Conservation (phyloP, 192 early-diverging fungal genomes). For the Geranomyces michiganensis region DNA sequence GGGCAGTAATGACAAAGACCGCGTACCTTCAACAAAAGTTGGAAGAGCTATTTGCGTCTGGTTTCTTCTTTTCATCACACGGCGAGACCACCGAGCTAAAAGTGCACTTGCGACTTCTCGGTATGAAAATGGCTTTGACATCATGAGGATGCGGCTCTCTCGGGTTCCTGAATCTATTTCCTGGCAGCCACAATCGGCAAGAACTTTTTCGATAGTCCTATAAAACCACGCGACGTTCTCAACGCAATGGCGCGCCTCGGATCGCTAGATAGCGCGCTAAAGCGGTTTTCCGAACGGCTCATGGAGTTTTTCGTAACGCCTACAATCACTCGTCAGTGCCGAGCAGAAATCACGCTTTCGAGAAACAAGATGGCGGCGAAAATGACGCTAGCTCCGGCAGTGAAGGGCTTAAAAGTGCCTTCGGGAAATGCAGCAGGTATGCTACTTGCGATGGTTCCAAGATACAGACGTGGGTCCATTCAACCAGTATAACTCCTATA, state of each 20-base stretch:
- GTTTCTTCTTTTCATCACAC: neutral
- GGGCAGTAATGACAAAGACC: neutral
- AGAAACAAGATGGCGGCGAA: neutral
- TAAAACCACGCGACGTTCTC: neutral
- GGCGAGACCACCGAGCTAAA: neutral
- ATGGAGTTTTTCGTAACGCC: neutral
- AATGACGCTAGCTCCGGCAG: neutral
- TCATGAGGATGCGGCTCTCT: too few relatives aligned
- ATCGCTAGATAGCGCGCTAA: neutral
- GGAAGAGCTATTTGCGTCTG: neutral
- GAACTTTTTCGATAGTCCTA: slow-evolving; percentile 7
- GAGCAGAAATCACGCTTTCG: neutral
- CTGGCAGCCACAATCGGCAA: slow-evolving; percentile 4
- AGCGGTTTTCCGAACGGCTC: neutral
- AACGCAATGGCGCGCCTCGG: neutral
- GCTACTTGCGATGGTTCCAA: too few relatives aligned
- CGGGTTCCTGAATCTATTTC: neutral
- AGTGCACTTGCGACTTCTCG: neutral
- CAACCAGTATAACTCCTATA: too few relatives aligned
- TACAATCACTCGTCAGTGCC: neutral
- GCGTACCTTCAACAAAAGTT: neutral
- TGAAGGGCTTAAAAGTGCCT: neutral
- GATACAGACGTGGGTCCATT: too few relatives aligned
- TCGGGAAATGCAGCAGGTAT: too few relatives aligned
- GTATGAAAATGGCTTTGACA: neutral